A percentile compares a stretch with the other conserved stretches of the same genome.
phyloP scores from a whole-genome alignment of 805 yeast species.

The Saccharomyces mikatae region DNA sequence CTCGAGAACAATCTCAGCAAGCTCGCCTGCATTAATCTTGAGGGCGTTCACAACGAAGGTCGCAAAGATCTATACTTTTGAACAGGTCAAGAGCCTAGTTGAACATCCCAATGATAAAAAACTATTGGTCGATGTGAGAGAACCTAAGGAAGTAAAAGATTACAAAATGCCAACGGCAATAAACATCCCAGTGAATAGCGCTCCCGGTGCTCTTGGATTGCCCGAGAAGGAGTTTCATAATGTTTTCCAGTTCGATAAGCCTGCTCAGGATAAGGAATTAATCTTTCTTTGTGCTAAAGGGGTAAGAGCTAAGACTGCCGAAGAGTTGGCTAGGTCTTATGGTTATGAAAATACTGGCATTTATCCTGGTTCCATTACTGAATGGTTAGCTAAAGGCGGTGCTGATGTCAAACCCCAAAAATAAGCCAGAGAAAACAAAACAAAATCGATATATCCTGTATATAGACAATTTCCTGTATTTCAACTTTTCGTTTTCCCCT shows the following conservation, averaged over 20 bases:
- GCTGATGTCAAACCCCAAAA: constrained; percentile 11
- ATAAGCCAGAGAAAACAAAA: background rate
- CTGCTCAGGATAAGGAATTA: constrained; percentile 58
- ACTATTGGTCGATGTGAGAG: constrained; percentile 82
- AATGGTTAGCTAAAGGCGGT: constrained; percentile 50
- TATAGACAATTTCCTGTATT: background rate
- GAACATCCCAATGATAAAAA: constrained; percentile 39
- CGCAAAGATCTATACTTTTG: constrained; percentile 45
- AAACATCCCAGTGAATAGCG: constrained; percentile 81
- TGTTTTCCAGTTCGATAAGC: constrained; percentile 75
- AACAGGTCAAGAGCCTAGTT: constrained; percentile 42
- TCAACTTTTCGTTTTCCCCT: background rate
- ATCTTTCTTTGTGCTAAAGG: constrained; percentile 92
- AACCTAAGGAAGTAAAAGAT: constrained; percentile 64
- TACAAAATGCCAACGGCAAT: constrained; percentile 81
- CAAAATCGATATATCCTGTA: background rate
- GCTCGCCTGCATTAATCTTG: constrained; percentile 3
- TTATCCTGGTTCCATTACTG: constrained; percentile 79
- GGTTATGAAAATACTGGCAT: constrained; percentile 82
- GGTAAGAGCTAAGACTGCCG: constrained; percentile 82
- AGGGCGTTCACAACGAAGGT: constrained; percentile 14
- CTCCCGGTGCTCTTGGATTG: constrained; percentile 87
- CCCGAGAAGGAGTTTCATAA: constrained; percentile 72
- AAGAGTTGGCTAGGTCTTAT: constrained; percentile 81
- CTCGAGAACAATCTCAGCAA: background rate